These are phyloP conservation scores for Diaporthe sp. DNA, from an alignment of 2,329 filamentous ascomycete genomes.

Conservation along the genomic window DNA sequence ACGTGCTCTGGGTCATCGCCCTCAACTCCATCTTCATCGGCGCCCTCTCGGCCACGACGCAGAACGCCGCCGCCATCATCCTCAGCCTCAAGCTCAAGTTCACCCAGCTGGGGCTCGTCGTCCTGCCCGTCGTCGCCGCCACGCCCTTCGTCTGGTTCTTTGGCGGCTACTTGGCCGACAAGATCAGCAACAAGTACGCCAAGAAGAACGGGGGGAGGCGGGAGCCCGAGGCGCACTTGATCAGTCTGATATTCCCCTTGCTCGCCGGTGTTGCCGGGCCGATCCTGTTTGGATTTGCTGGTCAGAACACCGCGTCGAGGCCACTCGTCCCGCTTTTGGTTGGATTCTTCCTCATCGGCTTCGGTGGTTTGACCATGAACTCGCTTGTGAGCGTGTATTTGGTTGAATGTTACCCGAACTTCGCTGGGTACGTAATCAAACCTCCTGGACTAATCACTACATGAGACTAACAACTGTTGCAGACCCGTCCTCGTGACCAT, in stretches of 20 bases:
- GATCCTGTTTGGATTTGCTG: conserved; percentile 40
- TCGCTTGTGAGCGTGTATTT: conserved; percentile 41
- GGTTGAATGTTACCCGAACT: conserved; percentile 43
- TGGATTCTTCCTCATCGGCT: conserved; percentile 37
- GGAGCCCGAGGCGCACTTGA: conserved; percentile 40
- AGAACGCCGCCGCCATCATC: conserved; percentile 42
- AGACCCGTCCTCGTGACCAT: conserved; percentile 45
- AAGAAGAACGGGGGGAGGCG: conserved; percentile 33
- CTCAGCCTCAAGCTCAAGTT: conserved; percentile 42
- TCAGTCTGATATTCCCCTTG: conserved; percentile 39
- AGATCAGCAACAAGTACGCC: conserved; percentile 39
- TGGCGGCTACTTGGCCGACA: conserved; percentile 40
- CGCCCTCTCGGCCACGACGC: conserved; percentile 38
- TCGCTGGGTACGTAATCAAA: conserved; percentile 41
- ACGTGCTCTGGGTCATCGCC: conserved; percentile 43
- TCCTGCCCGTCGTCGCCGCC: conserved; percentile 39
- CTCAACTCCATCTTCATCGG: conserved; percentile 41
- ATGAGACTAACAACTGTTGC: not conserved
- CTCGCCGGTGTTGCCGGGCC: conserved; percentile 32
- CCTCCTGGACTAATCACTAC: too few species aligned
- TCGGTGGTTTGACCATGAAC: conserved; percentile 37
- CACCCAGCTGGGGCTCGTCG: conserved; percentile 37
- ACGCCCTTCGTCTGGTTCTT: conserved; percentile 42
- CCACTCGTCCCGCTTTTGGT: conserved; percentile 33
- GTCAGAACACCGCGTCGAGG: conserved; percentile 31